phyloP scores from a whole-genome alignment of 306 rosid genomes.

The Medicago ruthenica region DNA sequence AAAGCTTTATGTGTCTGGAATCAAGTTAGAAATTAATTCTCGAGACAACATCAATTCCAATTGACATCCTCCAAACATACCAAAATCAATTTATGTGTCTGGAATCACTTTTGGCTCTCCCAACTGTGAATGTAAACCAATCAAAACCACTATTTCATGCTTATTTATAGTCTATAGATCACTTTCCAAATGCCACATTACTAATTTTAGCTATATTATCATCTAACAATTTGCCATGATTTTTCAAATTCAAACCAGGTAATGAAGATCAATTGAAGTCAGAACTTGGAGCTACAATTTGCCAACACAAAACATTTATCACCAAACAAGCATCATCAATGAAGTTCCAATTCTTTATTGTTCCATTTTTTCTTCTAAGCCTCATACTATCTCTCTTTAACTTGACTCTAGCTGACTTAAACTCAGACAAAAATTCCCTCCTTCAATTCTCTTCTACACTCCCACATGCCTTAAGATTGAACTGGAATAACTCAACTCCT shows the following conservation, averaged over 20 bases:
- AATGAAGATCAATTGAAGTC: slow-evolving; percentile 42
- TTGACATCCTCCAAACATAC: too few relatives aligned
- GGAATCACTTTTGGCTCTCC: too few relatives aligned
- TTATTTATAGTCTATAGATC: too few relatives aligned
- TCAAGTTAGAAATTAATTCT: too few relatives aligned
- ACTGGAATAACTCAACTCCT: slow-evolving; percentile 59
- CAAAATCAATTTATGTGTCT: too few relatives aligned
- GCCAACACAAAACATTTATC: slow-evolving; percentile 15
- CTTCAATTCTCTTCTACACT: slow-evolving; percentile 56
- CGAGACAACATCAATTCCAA: too few relatives aligned
- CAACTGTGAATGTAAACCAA: too few relatives aligned
- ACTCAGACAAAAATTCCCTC: slow-evolving; percentile 63
- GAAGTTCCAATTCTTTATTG: slow-evolving; percentile 48
- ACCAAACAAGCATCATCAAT: slow-evolving; percentile 44
- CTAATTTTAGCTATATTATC: neutral
- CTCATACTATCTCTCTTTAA: slow-evolving; percentile 35
- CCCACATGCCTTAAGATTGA: slow-evolving; percentile 54
- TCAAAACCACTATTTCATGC: too few relatives aligned
- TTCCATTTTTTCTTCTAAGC: slow-evolving; percentile 46
- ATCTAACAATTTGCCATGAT: slow-evolving; percentile 43
- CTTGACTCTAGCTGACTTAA: slow-evolving; percentile 53
- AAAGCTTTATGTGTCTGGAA: too few relatives aligned
- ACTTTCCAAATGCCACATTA: neutral
- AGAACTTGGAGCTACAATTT: slow-evolving; percentile 18
- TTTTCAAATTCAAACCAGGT: slow-evolving; percentile 47